Conservation (phyloP, 108 stramenopile genomes). For the Phaeodactylum tricornutum region DNA sequence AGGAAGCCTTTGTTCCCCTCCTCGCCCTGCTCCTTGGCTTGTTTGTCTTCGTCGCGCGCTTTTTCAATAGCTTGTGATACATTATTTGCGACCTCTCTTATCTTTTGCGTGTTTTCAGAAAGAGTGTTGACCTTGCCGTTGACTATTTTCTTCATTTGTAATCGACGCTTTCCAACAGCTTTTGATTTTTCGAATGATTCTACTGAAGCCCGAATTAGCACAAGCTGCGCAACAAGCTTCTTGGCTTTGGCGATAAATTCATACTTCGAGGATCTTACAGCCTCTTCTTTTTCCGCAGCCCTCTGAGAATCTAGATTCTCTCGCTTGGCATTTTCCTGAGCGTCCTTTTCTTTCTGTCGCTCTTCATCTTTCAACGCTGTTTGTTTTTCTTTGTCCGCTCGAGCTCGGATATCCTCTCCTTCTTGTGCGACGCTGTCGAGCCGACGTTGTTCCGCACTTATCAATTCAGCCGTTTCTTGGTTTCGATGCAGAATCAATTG, state of each 20-base stretch:
- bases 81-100: conserved; percentile 42
- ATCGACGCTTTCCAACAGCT: conserved; percentile 37
- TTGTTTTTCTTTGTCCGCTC: no score
- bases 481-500: neutral
- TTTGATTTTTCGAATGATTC: conserved; percentile 52
- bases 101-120: conserved; percentile 49
- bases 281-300: conserved; percentile 14
- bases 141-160: conserved; percentile 76
- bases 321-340: no score
- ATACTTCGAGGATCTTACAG: conserved; percentile 15
- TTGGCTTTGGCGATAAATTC: conserved; percentile 39
- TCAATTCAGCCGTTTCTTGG: no score
- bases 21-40: conserved; percentile 15
- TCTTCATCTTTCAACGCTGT: no score
- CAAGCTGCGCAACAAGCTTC: conserved; percentile 41
- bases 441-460: no score
- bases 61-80: conserved; percentile 37
- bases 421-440: no score
- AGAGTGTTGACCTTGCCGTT: conserved; percentile 78
- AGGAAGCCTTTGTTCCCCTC: conserved; percentile 18
- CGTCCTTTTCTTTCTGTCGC: no score
- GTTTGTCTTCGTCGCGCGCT: conserved; percentile 42
- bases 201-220: conserved; percentile 32
- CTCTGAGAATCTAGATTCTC: no score
- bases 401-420: no score